These are phyloP conservation scores for Sphagnum contortum DNA, from an alignment of 225 moss, liverwort and hornwort species.

Conservation along the genomic window DNA sequence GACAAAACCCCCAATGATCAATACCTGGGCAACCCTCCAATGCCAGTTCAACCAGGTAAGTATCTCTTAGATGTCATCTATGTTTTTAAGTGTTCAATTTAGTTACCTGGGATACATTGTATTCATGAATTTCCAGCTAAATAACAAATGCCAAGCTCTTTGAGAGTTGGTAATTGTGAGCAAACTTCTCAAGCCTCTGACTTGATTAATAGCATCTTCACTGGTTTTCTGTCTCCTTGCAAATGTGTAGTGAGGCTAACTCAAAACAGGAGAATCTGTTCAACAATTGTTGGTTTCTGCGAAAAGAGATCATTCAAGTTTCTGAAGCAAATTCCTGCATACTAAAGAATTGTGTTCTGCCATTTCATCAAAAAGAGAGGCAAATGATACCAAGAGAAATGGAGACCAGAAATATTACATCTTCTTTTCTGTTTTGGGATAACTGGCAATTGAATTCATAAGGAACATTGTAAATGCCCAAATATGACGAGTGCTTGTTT, in stretches of 20 bases:
- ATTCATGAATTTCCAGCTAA: background rate
- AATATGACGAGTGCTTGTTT: no score
- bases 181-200: slow-evolving; percentile 1
- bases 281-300: no score
- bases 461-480: no score
- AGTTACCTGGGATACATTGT: background rate
- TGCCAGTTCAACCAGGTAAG: slow-evolving; percentile 7
- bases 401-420: background rate
- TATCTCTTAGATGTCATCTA: background rate
- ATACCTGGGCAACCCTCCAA: background rate
- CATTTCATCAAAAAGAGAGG: no score
- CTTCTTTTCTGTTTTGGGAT: background rate
- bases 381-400: no score
- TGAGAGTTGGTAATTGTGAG: background rate
- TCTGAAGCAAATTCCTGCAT: no score
- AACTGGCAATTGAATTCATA: background rate
- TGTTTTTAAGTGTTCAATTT: background rate
- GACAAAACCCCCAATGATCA: slow-evolving; percentile 4
- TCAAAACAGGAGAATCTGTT: no score
- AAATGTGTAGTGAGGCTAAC: no score
- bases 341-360: no score
- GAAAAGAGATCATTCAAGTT: no score
- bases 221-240: no score
- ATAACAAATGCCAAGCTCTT: background rate
- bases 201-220: background rate